These are phyloP conservation scores for Pythium apleroticum DNA, from an alignment of 352 stramenopile species.

Conservation along the genomic window DNA sequence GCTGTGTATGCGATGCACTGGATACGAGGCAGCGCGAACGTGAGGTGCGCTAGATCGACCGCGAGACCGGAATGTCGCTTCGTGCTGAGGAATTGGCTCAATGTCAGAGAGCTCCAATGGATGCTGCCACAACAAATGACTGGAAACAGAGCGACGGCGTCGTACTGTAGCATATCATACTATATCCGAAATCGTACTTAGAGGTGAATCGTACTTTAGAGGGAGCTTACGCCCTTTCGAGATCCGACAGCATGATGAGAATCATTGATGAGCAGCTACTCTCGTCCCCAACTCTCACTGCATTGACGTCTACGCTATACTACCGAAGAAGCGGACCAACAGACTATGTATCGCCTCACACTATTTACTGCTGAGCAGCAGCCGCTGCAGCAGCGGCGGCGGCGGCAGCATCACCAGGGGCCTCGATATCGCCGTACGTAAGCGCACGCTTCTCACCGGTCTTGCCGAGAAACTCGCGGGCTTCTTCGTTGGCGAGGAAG, in stretches of 20 bases:
- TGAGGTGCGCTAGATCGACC: neutral
- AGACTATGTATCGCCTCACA: neutral
- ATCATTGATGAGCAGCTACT: neutral
- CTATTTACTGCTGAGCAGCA: constrained; percentile 25
- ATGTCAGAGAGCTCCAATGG: constrained; percentile 19
- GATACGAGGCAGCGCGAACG: neutral
- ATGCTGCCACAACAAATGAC: constrained; percentile 41
- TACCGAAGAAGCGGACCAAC: neutral
- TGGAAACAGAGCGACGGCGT: constrained; percentile 38
- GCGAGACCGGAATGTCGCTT: constrained; percentile 17
- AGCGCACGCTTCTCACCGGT: constrained; percentile 66
- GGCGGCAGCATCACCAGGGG: constrained; percentile 61
- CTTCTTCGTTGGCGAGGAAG: constrained; percentile 57
- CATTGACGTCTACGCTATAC: constrained; percentile 8
- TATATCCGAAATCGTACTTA: constrained; percentile 26
- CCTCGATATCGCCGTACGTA: constrained; percentile 72
- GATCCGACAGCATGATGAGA: neutral
- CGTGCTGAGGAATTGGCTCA: constrained; percentile 6
- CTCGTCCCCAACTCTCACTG: neutral
- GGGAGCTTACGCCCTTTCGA: neutral
- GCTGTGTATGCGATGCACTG: neutral
- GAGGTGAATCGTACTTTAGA: constrained; percentile 7
- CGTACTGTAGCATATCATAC: constrained; percentile 18
- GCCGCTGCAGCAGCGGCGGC: constrained; percentile 46
- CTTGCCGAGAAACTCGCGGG: constrained; percentile 58